Conservation (phyloP, 1,284 basidiomycete species). For the Malassezia psittaci region DNA sequence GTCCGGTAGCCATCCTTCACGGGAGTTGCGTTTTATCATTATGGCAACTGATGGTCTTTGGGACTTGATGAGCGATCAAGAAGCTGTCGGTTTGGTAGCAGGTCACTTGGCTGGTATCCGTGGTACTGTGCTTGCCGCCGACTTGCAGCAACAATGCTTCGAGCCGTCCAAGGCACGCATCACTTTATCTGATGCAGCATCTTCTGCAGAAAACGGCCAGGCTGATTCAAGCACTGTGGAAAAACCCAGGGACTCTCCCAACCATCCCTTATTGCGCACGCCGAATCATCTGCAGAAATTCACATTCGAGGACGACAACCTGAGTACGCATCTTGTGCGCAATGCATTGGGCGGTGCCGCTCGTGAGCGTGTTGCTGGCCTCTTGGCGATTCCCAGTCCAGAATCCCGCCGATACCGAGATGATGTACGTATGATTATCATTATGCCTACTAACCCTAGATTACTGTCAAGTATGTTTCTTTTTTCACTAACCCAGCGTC, state of each 20-base stretch:
- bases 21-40: conserved; percentile 54
- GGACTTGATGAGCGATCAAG: conserved; percentile 88
- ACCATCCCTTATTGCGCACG: conserved; percentile 38
- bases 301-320: conserved; percentile 60
- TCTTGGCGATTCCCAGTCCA: conserved; percentile 80
- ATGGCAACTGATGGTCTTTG: conserved; percentile 89
- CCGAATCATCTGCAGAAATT: conserved; percentile 27
- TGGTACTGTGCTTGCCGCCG: conserved; percentile 30
- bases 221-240: not conserved
- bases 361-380: conserved; percentile 57
- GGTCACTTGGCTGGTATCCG: conserved; percentile 42
- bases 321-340: conserved; percentile 80
- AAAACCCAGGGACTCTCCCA: not conserved
- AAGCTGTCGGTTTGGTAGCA: conserved; percentile 67
- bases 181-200: conserved; percentile 15
- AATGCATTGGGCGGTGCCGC: conserved; percentile 87
- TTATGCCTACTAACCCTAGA: conserved; percentile 7
- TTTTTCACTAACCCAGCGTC: conserved; percentile 10
- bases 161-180: conserved; percentile 20
- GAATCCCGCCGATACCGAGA: conserved; percentile 51
- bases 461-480: conserved; percentile 18
- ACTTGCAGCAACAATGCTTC: conserved; percentile 33
- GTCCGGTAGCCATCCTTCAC: conserved; percentile 12
- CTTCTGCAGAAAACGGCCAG: not conserved
- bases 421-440: conserved; percentile 16